phyloP scores from a whole-genome alignment of 2,329 filamentous ascomycete genomes.

The Diaporthe humulicola region DNA sequence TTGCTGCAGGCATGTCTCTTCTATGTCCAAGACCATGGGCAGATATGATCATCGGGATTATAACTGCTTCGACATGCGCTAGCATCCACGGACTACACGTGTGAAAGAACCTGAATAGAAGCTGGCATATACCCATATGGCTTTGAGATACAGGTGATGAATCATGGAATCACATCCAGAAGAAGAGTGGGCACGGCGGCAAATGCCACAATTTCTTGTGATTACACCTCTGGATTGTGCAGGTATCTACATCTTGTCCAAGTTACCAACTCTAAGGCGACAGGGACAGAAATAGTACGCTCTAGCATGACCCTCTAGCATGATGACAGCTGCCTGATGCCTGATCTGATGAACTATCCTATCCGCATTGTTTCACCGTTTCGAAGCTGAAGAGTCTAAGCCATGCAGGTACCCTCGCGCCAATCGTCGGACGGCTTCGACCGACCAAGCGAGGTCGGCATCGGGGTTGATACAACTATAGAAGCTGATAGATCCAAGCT shows the following conservation, averaged over 20 bases:
- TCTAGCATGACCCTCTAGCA: not conserved
- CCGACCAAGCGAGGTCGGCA: not conserved
- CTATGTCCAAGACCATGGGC: not conserved
- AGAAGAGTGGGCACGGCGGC: too few relatives aligned
- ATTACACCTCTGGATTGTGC: not conserved
- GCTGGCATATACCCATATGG: not conserved
- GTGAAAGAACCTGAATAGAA: not conserved
- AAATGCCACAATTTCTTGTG: not conserved
- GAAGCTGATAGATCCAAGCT: not conserved
- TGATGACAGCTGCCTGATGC: not conserved
- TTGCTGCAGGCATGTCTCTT: not conserved
- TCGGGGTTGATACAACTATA: not conserved
- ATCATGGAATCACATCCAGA: not conserved
- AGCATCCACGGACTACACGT: not conserved
- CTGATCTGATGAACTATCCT: not conserved
- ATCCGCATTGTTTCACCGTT: not conserved
- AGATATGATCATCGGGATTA: not conserved
- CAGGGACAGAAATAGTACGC: not conserved
- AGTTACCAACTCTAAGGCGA: not conserved
- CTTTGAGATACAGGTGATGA: not conserved
- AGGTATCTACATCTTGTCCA: not conserved
- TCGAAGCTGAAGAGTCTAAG: not conserved
- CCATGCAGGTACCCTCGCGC: not conserved
- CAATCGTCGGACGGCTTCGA: not conserved
- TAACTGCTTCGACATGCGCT: not conserved